A percentile compares a stretch with the other conserved stretches of the same genome.
phyloP scores from a whole-genome alignment of 2,329 filamentous ascomycete species.

The Cercospora zeae-maydis region DNA sequence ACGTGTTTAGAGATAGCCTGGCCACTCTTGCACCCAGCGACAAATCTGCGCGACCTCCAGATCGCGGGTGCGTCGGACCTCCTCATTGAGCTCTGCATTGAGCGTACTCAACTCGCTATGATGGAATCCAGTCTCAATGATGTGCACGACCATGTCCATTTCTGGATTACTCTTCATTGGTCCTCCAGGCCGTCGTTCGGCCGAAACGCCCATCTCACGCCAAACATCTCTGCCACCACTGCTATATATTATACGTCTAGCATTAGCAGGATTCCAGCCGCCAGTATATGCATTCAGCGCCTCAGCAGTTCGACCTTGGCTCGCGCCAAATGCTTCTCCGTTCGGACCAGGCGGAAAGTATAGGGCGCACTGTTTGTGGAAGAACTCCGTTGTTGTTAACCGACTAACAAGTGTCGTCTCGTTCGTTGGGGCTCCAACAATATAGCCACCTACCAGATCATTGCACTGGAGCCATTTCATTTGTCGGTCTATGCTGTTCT shows the following conservation, averaged over 20 bases:
- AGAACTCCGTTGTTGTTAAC: no score
- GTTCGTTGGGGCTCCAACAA: no score
- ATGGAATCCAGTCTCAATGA: slow-evolving; percentile 55
- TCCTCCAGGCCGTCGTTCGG: slow-evolving; percentile 46
- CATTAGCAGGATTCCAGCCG: slow-evolving; percentile 56
- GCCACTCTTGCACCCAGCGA: slow-evolving; percentile 52
- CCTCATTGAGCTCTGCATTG: slow-evolving; percentile 48
- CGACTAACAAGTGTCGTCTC: no score
- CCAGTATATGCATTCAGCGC: slow-evolving; percentile 55
- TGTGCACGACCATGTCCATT: slow-evolving; percentile 44
- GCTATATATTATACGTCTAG: slow-evolving; percentile 54
- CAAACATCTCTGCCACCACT: slow-evolving; percentile 61
- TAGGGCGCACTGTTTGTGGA: background rate
- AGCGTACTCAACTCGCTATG: slow-evolving; percentile 52
- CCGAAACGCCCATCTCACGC: slow-evolving; percentile 53
- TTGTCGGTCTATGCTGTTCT: no score
- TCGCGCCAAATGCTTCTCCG: background rate
- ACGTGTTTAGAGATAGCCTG: background rate
- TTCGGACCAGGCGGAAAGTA: background rate
- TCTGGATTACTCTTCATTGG: slow-evolving; percentile 47
- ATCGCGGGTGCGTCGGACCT: slow-evolving; percentile 49
- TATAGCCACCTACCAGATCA: no score
- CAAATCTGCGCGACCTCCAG: slow-evolving; percentile 50
- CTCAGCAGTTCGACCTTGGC: slow-evolving; percentile 45
- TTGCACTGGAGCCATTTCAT: no score